Evolutionary conservation across 768 basidiomycete species (phyloP), one percentile per base, ranked within the genome.

Genomic region (Dentipellis sp.): DNA sequence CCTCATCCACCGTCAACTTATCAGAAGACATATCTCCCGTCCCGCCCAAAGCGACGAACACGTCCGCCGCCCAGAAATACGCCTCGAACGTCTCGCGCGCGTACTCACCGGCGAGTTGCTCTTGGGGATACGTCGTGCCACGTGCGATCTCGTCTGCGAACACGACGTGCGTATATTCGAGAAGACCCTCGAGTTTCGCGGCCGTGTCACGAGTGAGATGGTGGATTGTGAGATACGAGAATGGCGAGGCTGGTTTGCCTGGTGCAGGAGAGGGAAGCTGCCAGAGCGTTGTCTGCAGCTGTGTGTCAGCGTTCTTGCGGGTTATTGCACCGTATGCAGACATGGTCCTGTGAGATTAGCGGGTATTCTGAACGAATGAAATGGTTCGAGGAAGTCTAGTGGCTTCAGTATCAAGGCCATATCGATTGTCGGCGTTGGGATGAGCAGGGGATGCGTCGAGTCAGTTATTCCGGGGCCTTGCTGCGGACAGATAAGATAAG

Each of bases 81-180:
- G 75, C 73, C 56, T 77, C 78, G 69, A 93, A 97, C 2, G 75
- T 71, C 35, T 78, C 69, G 21, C 75, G 73, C 6, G 70, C 66
- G 56, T 76, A 68, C 16, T 65, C 61, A 9, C 66, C 68, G 38
- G 73, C 70, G 16, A 77, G 71, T 38, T 76, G 78, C 69, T 92
- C 88, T 69, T 94, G 93, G 0, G 93, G 92, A 68, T 94, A 95
- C 8, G 93, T 91, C 59, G 73, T 64, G 1, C 94, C 94, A 47
- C 79, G 79, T 55, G 83, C 84, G 11, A 95, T 74, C 62, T 88
- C 90, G 53, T 75, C 74, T n/a, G 81, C 78, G 68, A 95, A 94
- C 22, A 82, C 72, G 35, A 56, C 39, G 59, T 77, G 76, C 16
- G 91, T 76, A 63, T 84, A 78, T 19, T 82, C 75, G 54, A 88